A percentile compares a stretch with the other conserved stretches of the same genome.
Conservation (phyloP, 2,329 filamentous ascomycete genomes). For the Trichophyton verrucosum region DNA sequence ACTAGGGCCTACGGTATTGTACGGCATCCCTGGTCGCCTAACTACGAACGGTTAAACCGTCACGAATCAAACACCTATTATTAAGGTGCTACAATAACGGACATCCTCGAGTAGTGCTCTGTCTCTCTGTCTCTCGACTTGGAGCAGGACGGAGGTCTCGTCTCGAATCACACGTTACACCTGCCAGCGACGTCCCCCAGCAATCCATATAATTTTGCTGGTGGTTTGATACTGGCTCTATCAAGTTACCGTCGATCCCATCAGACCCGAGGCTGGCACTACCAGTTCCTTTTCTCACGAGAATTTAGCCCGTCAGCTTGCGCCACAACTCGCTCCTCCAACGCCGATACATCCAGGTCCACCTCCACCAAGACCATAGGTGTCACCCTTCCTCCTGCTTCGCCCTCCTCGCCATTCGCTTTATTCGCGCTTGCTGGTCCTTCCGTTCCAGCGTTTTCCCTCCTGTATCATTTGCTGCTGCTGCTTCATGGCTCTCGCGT, state of each 20-base stretch:
- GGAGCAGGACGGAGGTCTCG: background rate
- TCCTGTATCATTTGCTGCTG: background rate
- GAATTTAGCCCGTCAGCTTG: conserved; percentile 6
- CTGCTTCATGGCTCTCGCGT: background rate
- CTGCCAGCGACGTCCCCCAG: background rate
- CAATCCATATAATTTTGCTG: background rate
- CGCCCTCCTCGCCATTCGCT: conserved; percentile 2
- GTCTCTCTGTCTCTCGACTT: background rate
- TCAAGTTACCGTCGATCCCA: background rate
- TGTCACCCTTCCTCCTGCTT: conserved; percentile 4
- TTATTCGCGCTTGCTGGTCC: background rate
- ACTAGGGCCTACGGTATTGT: background rate
- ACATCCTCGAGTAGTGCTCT: background rate
- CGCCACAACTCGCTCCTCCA: conserved; percentile 5
- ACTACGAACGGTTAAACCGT: background rate
- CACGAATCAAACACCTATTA: background rate
- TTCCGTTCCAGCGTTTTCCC: background rate
- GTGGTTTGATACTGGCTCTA: background rate
- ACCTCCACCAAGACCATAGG: background rate
- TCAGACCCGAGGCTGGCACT: conserved; percentile 3
- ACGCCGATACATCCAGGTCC: conserved; percentile 2
- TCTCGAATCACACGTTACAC: background rate
- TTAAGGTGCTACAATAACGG: background rate
- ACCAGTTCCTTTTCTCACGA: background rate
- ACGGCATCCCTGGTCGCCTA: background rate